Evolutionary conservation across 2,329 filamentous ascomycete genomes (phyloP), one percentile per base, ranked within the genome.

Genomic region (Verticillium dahliae): DNA sequence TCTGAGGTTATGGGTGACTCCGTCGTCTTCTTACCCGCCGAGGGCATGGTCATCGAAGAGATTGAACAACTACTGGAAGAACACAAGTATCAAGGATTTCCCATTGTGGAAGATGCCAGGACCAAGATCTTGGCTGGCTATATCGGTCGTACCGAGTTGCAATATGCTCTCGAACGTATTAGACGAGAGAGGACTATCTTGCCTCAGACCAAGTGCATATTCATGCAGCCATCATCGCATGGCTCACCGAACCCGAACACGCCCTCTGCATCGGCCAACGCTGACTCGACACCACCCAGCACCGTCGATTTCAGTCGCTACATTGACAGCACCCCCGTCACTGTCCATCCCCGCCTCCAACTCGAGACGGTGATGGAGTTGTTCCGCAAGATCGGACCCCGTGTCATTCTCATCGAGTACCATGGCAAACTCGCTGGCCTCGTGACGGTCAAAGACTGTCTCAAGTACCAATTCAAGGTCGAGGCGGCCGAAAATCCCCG

Each of bases 311-410:
- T 99, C 67, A 89, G 88, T 68, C 87, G 90, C 57, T 98, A 94
- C 71, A 88, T 97, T 59, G 94, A 99, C 72, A 83, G 88, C 9
- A 96, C 93, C 0, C 95, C 95, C 0, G 85, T 99, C 1, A 90
- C 92, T 0, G 93, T 93, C 1, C 95, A 99, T 71, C 95, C 95
- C 0, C 87, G 92, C 1, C 85, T 98, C 1, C 90, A 94, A 0
- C 85, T 99, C 0, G 95, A 99, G 76, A 99, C 95, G 0, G 94
- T 96, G 37, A 97, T 99, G 92, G 95, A 99, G 71, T 82, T 99
- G 11, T 99, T 99, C 80, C 94, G 94, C 74, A 99, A 98, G 78
- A 96, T 99, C 73, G 95, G 95, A 0, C 95, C 94, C 0, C 86
- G 95, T 1, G 92, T 97, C 6, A 94, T 99, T 58, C 82, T 99